Conservation (phyloP, 257 asterid species). For the Datura wrightii region DNA sequence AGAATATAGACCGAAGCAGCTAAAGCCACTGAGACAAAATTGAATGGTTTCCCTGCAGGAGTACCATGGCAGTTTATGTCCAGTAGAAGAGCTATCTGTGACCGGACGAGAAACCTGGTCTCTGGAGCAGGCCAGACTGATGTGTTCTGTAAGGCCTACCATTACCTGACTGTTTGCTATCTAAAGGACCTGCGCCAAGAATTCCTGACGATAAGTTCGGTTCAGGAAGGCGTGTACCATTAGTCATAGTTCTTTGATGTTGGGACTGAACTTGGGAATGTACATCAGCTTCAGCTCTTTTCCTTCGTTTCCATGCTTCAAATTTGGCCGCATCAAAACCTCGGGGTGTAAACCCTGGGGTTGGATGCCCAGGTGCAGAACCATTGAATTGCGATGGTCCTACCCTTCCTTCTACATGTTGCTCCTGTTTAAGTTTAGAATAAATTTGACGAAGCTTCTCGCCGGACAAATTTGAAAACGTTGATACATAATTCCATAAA, state of each 20-base stretch:
- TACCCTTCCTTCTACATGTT: conserved; percentile 56
- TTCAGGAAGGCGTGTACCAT: conserved; percentile 67
- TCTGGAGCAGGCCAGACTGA: conserved; percentile 60
- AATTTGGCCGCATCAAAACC: conserved; percentile 83
- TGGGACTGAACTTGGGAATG: conserved; percentile 60
- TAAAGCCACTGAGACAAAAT: conserved; percentile 39
- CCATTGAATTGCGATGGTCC: conserved; percentile 77
- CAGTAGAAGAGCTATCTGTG: conserved; percentile 49
- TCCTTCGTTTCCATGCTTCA: conserved; percentile 97
- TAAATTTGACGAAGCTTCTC: conserved; percentile 93
- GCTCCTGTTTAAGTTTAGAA: conserved; percentile 85
- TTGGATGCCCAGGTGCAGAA: conserved; percentile 53
- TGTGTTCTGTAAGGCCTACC: conserved; percentile 79
- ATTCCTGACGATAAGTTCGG: conserved; percentile 70
- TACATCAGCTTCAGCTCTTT: conserved; percentile 81
- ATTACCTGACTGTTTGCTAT: conserved; percentile 62
- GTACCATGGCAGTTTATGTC: conserved; percentile 37
- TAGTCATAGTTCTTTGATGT: conserved; percentile 59
- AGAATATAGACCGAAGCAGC: conserved; percentile 40
- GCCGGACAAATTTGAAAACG: conserved; percentile 86
- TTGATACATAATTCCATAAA: conserved; percentile 92
- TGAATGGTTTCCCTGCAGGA: conserved; percentile 31
- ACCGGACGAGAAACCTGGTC: conserved; percentile 73
- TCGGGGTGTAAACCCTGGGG: conserved; percentile 55
- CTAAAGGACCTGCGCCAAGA: conserved; percentile 93